Percentiles rank a stretch among this genome's conserved stretches.
Conservation (phyloP, 2,329 filamentous ascomycete species). For the Arachnopeziza araneosa region DNA sequence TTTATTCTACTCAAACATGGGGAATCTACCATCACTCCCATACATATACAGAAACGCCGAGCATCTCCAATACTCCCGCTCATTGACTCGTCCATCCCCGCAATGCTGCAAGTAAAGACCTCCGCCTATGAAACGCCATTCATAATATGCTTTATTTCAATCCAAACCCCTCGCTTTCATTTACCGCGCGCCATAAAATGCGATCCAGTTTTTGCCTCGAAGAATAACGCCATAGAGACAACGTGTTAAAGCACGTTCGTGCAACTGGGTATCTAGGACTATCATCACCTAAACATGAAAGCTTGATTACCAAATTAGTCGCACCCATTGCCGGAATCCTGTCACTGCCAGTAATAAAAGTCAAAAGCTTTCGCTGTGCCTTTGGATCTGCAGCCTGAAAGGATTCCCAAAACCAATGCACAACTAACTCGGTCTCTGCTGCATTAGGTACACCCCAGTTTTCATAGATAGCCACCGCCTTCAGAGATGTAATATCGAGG, state of each 20-base stretch:
- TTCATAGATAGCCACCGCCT: slow-evolving; percentile 74
- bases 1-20: background rate
- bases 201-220: slow-evolving; percentile 61
- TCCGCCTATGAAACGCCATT: background rate
- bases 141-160: slow-evolving; percentile 53
- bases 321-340: slow-evolving; percentile 85
- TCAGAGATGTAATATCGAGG: slow-evolving; percentile 70
- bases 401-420: slow-evolving; percentile 85
- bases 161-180: slow-evolving; percentile 87
- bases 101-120: background rate
- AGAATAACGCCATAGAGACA: slow-evolving; percentile 70
- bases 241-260: slow-evolving; percentile 83
- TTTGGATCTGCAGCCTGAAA: slow-evolving; percentile 60
- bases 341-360: slow-evolving; percentile 87
- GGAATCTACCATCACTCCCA: background rate
- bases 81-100: background rate
- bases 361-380: slow-evolving; percentile 72
- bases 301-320: slow-evolving; percentile 69
- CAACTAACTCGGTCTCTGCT: slow-evolving; percentile 56
- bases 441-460: slow-evolving; percentile 62
- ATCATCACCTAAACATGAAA: slow-evolving; percentile 72
- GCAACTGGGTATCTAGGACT: slow-evolving; percentile 73
- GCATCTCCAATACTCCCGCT: background rate
- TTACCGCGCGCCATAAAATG: slow-evolving; percentile 79
- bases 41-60: background rate